A percentile compares a stretch with the other conserved stretches of the same genome.
These are phyloP conservation scores for Fusarium neocosmosporiellum DNA, from an alignment of 2,329 filamentous ascomycete species.

Conservation along the genomic window DNA sequence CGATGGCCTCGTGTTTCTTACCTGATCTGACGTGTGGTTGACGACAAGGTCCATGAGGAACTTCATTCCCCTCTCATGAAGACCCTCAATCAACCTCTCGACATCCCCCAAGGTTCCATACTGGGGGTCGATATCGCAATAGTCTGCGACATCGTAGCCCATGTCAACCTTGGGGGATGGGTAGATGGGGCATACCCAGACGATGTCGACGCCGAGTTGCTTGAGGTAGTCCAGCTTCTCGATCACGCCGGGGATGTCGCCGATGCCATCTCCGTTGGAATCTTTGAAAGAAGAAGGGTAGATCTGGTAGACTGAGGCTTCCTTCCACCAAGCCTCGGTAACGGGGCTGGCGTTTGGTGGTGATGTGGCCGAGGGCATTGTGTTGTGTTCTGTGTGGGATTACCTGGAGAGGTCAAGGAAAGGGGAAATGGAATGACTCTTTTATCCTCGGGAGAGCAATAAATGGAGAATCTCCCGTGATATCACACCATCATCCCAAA, in stretches of 20 bases:
- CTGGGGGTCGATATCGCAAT: slow-evolving; percentile 70
- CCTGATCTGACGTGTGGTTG: slow-evolving; percentile 73
- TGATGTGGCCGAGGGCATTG: slow-evolving; percentile 5
- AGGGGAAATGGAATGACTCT: slow-evolving; percentile 4
- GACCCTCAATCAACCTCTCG: slow-evolving; percentile 67
- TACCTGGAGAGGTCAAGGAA: background rate
- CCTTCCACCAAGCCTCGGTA: slow-evolving; percentile 63
- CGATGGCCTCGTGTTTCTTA: background rate
- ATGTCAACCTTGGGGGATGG: slow-evolving; percentile 73
- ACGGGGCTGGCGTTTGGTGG: background rate
- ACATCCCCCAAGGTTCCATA: slow-evolving; percentile 77
- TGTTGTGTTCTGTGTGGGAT: background rate
- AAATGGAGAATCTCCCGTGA: background rate
- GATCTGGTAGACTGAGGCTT: slow-evolving; percentile 56
- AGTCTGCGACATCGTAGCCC: slow-evolving; percentile 78
- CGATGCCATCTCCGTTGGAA: slow-evolving; percentile 68
- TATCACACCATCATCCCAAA: background rate
- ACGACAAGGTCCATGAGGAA: slow-evolving; percentile 80
- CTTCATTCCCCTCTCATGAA: slow-evolving; percentile 72
- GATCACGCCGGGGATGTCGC: slow-evolving; percentile 71
- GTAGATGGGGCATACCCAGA: slow-evolving; percentile 76
- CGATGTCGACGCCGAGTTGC: slow-evolving; percentile 68
- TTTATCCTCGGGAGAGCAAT: background rate
- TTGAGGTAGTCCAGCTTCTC: slow-evolving; percentile 71
- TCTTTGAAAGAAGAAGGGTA: slow-evolving; percentile 69